These are phyloP conservation scores for Lentinula detonsa DNA, from an alignment of 768 basidiomycete genomes.

Conservation along the genomic window DNA sequence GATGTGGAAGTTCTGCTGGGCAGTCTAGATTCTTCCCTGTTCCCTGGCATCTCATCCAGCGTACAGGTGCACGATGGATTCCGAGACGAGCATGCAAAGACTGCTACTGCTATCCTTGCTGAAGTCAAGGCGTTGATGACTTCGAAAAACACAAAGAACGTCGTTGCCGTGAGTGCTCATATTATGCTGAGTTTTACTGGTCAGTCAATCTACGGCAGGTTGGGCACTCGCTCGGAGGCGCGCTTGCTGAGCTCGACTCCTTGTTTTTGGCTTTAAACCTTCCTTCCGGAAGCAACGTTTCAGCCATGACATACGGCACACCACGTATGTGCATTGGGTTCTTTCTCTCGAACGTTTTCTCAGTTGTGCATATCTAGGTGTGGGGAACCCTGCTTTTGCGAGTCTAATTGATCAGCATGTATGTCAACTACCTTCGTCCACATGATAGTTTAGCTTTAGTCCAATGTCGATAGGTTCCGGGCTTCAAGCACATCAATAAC, in stretches of 20 bases:
- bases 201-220: conserved; percentile 11
- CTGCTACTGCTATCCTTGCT: conserved; percentile 20
- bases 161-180: conserved; percentile 21
- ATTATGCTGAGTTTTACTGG: neutral
- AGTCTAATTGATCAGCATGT: conserved; percentile 42
- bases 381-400: conserved; percentile 48
- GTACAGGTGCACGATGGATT: conserved; percentile 39
- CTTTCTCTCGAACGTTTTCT: neutral
- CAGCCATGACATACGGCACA: conserved; percentile 2
- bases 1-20: conserved; percentile 26
- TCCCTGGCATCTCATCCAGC: conserved; percentile 31
- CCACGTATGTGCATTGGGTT: neutral
- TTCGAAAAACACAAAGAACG: conserved; percentile 20
- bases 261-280: conserved; percentile 25
- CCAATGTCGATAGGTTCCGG: conserved; percentile 19
- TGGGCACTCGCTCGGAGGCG: conserved; percentile 28
- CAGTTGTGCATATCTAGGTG: conserved; percentile 14
- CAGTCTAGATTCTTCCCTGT: conserved; percentile 27
- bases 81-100: conserved; percentile 28
- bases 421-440: neutral
- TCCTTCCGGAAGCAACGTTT: conserved; percentile 13
- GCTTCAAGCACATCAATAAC: conserved; percentile 36
- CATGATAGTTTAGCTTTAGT: neutral
- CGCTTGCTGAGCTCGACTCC: conserved; percentile 27
- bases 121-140: conserved; percentile 25